Base-by-base conservation (phyloP, 129 eudicot genomes). In the Flaveria robusta region DNA sequence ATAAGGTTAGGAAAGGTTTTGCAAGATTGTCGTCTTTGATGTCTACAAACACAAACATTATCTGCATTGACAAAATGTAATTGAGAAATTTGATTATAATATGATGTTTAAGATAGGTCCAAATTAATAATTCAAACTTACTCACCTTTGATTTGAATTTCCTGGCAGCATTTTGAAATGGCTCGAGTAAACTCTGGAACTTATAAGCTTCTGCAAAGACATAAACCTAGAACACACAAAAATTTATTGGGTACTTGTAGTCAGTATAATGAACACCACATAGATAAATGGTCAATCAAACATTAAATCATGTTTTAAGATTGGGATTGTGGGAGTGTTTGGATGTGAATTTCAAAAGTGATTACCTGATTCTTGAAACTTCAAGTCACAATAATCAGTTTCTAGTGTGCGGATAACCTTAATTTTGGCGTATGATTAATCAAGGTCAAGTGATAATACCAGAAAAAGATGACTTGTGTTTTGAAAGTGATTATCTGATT, bases 21-120 rank as follows among this genome's bases (percentile, higher is more conserved):
- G 98, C 97, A 47, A 93, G 93, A 81, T 93, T 93, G 19, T 90
- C 97, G 26, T 88, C 97, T 75, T 54, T 70, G 67, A 90, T 87
- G 88, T 93, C 91, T 56, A 88, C 95, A 67, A 83, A 83, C 20
- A 88, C 78, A 72, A 90, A 82, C 97, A 93, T 82, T 79, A 93
- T 84, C 98, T 93, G 93, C 88, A 84, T 59, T 45, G 24, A 69
- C 5, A 79, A 71, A 66, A 89, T 49, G 50, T 74, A 66, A 14
- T 34, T 70, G 68, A 65, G 45, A 67, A 37, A 47, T 34, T 37
- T 51, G 52, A 41, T 24, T 22, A 81, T 46, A 49, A 52, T 39
- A 16, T n/a, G 76, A 68, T 41, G 65, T 68, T 19, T 41, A 39
- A 15, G 63, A 26, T 60, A 19, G 66, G 16, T 68, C 19, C 43